Percentiles rank a stretch among this genome's conserved stretches.
Conservation (phyloP, 176 grass and related monocot species). For the Oryza meridionalis region DNA sequence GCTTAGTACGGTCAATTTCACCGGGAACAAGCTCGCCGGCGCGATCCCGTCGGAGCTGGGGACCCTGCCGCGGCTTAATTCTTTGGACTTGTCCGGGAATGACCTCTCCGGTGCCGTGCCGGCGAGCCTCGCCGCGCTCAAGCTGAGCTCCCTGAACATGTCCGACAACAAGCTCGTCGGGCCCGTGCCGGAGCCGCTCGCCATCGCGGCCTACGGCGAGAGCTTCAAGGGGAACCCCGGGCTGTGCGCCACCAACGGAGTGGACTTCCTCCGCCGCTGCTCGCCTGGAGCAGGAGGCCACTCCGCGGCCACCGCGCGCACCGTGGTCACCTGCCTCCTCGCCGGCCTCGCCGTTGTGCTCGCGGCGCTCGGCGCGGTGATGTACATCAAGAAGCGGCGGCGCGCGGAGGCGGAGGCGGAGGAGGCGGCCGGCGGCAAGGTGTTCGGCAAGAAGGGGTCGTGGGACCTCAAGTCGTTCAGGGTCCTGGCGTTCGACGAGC, state of each 20-base stretch:
- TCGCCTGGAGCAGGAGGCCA: background rate
- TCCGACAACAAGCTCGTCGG: slow-evolving; percentile 66
- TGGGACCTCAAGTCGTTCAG: slow-evolving; percentile 92
- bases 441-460: slow-evolving; percentile 58
- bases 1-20: slow-evolving; percentile 55
- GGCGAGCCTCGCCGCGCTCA: slow-evolving; percentile 55
- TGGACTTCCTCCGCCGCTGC: slow-evolving; percentile 54
- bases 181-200: slow-evolving; percentile 53
- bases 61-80: slow-evolving; percentile 57
- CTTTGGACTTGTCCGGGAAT: slow-evolving; percentile 62
- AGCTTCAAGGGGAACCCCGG: slow-evolving; percentile 76
- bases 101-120: slow-evolving; percentile 66
- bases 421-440: background rate
- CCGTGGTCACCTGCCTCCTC: slow-evolving; percentile 59
- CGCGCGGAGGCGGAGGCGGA: slow-evolving; percentile 9
- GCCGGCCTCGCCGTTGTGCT: slow-evolving; percentile 46
- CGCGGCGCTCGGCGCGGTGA: slow-evolving; percentile 46
- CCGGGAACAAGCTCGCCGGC: slow-evolving; percentile 63
- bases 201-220: slow-evolving; percentile 62
- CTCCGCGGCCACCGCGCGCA: slow-evolving; percentile 33
- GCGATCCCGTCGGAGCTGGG: slow-evolving; percentile 63
- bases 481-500: slow-evolving; percentile 70
- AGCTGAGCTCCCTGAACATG: slow-evolving; percentile 70
- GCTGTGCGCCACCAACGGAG: slow-evolving; percentile 55
- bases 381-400: slow-evolving; percentile 51